Conservation (phyloP, 169 alveolate species). For the Gregarina niphandrodes region DNA sequence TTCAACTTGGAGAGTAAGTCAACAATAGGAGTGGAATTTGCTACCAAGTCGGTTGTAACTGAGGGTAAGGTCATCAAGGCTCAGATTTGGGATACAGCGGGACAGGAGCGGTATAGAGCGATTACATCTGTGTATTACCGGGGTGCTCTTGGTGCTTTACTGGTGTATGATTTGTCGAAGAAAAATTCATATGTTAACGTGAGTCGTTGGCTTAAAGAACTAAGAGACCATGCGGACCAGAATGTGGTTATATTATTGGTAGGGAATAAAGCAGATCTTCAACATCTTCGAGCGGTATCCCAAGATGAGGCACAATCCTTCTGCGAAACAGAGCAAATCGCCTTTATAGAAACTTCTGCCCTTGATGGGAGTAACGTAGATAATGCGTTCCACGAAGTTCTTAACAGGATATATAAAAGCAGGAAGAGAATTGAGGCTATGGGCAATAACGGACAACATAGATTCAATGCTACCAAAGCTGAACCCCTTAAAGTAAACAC, state of each 20-base stretch:
- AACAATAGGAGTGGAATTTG: constrained; percentile 94
- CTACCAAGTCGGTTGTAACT: constrained; percentile 58
- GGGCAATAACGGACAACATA: too few relatives aligned
- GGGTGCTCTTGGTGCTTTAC: constrained; percentile 96
- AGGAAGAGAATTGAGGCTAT: too few relatives aligned
- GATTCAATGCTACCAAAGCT: too few relatives aligned
- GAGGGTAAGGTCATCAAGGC: constrained; percentile 75
- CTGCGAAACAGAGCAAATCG: constrained; percentile 2
- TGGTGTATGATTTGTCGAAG: constrained; percentile 90
- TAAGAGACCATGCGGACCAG: constrained; percentile 82
- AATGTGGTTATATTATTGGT: constrained; percentile 76
- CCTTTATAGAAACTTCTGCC: constrained; percentile 82
- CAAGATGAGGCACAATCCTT: constrained; percentile 14
- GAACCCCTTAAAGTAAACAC: too few relatives aligned
- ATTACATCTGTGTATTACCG: constrained; percentile 91
- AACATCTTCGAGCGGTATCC: constrained; percentile 36
- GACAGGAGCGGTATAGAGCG: constrained; percentile 95
- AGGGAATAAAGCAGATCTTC: constrained; percentile 87
- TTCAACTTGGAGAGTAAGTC: constrained; percentile 80
- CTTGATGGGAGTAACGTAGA: constrained; percentile 78
- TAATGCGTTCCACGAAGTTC: constrained; percentile 47
- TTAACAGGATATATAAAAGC: too few relatives aligned
- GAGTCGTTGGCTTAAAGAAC: constrained; percentile 77
- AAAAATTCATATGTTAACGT: constrained; percentile 69
- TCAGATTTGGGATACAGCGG: constrained; percentile 97